Evolutionary conservation across 805 yeast species (phyloP), one percentile per base, ranked within the genome.

Genomic region (Candida hungchunana): DNA sequence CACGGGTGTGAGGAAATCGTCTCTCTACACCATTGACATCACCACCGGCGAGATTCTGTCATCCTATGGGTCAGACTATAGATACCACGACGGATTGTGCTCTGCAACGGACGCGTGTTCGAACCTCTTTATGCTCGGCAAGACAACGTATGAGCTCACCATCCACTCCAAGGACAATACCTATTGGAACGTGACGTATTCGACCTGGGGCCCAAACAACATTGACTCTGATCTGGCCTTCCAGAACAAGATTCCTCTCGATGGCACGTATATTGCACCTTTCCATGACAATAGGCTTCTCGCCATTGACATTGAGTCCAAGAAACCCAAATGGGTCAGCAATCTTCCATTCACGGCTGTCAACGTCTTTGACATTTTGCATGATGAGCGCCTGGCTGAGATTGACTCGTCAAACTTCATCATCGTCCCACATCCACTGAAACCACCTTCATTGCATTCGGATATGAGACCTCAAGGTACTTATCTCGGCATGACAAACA

Each of bases 121-220:
- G 4, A 66, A 67, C 22, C 59, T 68, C 5, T 63, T 82, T 5
- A 64, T 78, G 50, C 58, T 84, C 5, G 94, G 95, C 0, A 80
- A 75, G 55, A 79, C 89, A 0, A 77, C 78, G 0, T 84, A 79
- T 52, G 83, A 81, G 46, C 63, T 84, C 27, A 66, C 77, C 0
- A 90, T 93, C n/a, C 82, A 87, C 54, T 79, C 93, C 3, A 76
- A 72, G 47, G 71, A 75, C 41, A 76, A 77, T 42, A 63, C 80
- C 0, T 73, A 79, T 2, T 89, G 96, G 93, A 84, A 87, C 51
- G 84, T 93, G 13, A 79, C 89, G 0, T 88, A 82, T 53, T 71
- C 94, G 1, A 71, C 81, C 24, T 93, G 97, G 96, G 94, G 93
- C 8, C 95, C 95, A 29, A 90, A 90, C 57, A 79, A 85, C 46